Evolutionary conservation across 2,329 filamentous ascomycete species (phyloP).

Genomic region (Cladosporium velox): DNA sequence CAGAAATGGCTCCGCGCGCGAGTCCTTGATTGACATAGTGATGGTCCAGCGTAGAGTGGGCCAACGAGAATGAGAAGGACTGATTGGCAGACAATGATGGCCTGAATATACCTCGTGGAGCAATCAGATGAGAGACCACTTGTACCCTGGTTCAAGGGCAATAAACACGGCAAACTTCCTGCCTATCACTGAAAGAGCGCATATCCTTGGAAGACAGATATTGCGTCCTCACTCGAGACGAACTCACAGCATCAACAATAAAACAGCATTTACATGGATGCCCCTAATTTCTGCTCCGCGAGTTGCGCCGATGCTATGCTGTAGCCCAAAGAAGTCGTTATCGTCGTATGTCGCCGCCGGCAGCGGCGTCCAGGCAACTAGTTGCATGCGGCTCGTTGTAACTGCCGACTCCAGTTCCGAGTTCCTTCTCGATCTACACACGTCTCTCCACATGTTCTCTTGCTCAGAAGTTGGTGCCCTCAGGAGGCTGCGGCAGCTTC

Average conservation of each 20-base stretch:
- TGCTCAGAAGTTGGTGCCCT: constrained; percentile 64
- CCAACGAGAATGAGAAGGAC: background rate
- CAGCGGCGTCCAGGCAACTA: constrained; percentile 9
- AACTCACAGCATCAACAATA: background rate
- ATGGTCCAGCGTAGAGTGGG: background rate
- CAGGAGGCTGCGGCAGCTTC: constrained; percentile 90
- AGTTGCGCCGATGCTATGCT: constrained; percentile 20
- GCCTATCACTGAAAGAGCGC: background rate
- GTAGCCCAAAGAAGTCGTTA: constrained; percentile 20
- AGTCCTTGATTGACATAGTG: background rate
- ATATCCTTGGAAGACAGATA: background rate
- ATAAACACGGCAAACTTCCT: background rate
- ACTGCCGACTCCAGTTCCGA: background rate
- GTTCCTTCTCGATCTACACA: background rate
- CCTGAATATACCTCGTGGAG: background rate
- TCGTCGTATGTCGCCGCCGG: constrained; percentile 17
- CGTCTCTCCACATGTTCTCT: background rate
- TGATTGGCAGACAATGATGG: background rate
- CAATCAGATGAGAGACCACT: background rate
- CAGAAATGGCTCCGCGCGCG: background rate
- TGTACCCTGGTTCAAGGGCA: background rate
- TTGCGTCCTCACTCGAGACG: background rate
- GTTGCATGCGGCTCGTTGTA: background rate
- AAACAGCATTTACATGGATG: constrained; percentile 9
- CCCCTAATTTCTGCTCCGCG: constrained; percentile 1